A percentile compares a stretch with the other conserved stretches of the same genome.
Evolutionary conservation across 2,329 filamentous ascomycete species (phyloP).

Genomic region (Neonectria neomacrospora): DNA sequence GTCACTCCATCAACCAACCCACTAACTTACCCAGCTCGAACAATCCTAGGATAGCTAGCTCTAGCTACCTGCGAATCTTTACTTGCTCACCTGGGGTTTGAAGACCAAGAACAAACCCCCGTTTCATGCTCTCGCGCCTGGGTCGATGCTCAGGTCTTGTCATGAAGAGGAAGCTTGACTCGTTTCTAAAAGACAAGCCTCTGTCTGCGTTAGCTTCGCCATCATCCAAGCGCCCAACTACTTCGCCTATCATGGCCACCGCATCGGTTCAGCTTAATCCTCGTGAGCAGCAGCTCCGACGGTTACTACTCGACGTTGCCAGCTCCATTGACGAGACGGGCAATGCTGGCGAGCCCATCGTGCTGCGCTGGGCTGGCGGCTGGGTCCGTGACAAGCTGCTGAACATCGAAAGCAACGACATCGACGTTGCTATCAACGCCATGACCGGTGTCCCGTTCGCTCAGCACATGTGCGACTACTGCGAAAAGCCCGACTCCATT

Average conservation of each 20-base stretch:
- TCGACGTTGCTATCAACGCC: slow-evolving; percentile 85
- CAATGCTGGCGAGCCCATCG: slow-evolving; percentile 63
- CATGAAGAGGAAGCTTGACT: slow-evolving; percentile 52
- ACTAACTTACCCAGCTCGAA: background rate
- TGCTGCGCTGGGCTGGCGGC: slow-evolving; percentile 83
- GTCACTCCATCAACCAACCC: background rate
- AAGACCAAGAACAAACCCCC: background rate
- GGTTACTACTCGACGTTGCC: slow-evolving; percentile 86
- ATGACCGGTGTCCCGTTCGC: slow-evolving; percentile 86
- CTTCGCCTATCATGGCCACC: slow-evolving; percentile 33
- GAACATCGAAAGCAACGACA: slow-evolving; percentile 78
- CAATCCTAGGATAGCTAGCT: background rate
- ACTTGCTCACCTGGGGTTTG: background rate
- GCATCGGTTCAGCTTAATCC: slow-evolving; percentile 67
- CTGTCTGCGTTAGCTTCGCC: slow-evolving; percentile 5
- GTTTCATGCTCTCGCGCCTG: slow-evolving; percentile 40
- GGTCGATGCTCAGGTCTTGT: slow-evolving; percentile 35
- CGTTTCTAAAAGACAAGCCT: slow-evolving; percentile 40
- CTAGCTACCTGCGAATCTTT: background rate
- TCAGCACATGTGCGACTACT: slow-evolving; percentile 74
- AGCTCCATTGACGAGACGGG: slow-evolving; percentile 64
- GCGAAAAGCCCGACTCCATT: slow-evolving; percentile 68
- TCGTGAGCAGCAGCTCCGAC: slow-evolving; percentile 76
- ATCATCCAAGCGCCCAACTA: slow-evolving; percentile 3
- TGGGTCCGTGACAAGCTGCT: slow-evolving; percentile 90